Base-by-base conservation (phyloP, 495 filamentous ascomycete species). In the Cladorrhinum samala region DNA sequence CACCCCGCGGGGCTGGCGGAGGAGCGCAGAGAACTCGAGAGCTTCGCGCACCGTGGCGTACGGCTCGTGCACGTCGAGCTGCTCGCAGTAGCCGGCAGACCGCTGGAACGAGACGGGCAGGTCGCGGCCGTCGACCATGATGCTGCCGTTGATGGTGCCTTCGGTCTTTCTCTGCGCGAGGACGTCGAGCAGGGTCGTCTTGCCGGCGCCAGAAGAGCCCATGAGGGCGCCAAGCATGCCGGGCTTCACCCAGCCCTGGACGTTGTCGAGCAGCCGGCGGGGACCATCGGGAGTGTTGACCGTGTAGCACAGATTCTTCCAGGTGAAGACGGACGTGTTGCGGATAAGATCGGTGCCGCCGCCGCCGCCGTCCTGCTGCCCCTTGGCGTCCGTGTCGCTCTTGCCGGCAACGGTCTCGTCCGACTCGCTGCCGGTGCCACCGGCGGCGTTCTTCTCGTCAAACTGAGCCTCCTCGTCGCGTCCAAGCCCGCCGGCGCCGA, bases 31-130 rank as follows among this genome's bases (percentile, higher is more conserved):
- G 59, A 95, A 95, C 14, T 79, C 70, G 1, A 95, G 75, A 16
- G 88, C 87, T 53, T 87, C 90, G 14, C 90, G 79, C 16, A 94
- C 89, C 0, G 91, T 96, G 3, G 84, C 78, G 0, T 85, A 91
- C 18, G 82, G 75, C 25, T 91, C 77, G 60, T 94, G 89, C 11
- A 94, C 61, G 72, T 95, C 90, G 66, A 86, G 85, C 64, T 95
- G 90, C 62, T 93, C 82, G 60, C 86, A 89, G 72, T 88, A 94
- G 23, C 90, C 90, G 33, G 88, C 91, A 2, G 78, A 79, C n/a
- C 89, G 77, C 63, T 91, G 86, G 69, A 94, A 95, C n/a, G 85
- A 83, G 2, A 75, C 63, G 1, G 80, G 83, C 0, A 90, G 76
- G 2, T 79, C 73, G 21, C 79, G 77, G 11, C 90, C 90, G 59